These are phyloP conservation scores for Abrus pulchellus DNA, from an alignment of 306 rosid genomes.

Conservation along the genomic window DNA sequence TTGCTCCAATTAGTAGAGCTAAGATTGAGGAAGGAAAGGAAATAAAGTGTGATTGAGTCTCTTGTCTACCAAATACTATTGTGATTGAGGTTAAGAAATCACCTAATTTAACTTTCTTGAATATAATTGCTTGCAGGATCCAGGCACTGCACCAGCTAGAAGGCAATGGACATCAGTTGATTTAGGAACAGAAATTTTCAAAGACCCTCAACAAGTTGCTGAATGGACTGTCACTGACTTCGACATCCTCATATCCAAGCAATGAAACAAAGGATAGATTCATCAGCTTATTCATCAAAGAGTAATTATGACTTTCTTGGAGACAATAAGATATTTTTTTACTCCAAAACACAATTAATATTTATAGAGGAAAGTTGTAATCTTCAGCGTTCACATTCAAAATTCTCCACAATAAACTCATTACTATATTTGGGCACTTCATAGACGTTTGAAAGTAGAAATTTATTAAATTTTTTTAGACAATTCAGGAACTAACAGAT, in stretches of 20 bases:
- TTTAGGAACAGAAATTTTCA: conserved; percentile 49
- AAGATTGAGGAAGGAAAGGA: neutral
- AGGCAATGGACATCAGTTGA: conserved; percentile 44
- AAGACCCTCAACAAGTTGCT: conserved; percentile 42
- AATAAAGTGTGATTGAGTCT: neutral
- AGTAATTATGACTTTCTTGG: conserved; percentile 8
- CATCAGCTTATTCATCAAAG: neutral
- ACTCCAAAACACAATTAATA: neutral
- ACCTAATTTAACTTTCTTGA: neutral
- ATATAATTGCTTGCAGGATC: conserved; percentile 37
- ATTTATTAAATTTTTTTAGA: no score
- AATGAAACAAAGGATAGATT: neutral
- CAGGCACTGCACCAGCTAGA: conserved; percentile 36
- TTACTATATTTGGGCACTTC: no score
- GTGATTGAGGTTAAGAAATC: neutral
- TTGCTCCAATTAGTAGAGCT: neutral
- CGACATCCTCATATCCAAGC: conserved; percentile 39
- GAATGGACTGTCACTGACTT: conserved; percentile 45
- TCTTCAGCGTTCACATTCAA: neutral
- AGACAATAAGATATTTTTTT: neutral
- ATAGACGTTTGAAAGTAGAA: no score
- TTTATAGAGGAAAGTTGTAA: neutral
- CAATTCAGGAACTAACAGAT: no score
- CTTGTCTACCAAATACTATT: neutral
- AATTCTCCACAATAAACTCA: no score